Percentiles rank a stretch among this genome's conserved stretches.
Conservation (phyloP, 768 basidiomycete species). For the Antrodiella citrinella region DNA sequence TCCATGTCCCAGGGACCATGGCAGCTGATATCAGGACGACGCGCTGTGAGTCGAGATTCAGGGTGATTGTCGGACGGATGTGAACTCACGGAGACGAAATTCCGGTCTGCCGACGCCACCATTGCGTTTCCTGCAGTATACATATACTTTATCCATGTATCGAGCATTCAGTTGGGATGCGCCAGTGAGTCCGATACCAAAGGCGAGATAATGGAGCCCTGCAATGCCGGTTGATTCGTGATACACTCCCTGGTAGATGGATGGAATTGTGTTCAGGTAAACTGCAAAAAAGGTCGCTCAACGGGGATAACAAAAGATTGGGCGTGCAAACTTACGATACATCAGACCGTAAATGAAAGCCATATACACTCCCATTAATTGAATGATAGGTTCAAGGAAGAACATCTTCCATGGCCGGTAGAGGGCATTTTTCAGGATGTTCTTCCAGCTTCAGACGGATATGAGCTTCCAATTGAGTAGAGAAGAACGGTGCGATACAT, state of each 20-base stretch:
- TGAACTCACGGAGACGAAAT: constrained; percentile 36
- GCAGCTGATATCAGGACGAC: constrained; percentile 41
- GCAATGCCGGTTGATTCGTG: constrained; percentile 46
- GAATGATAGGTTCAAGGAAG: constrained; percentile 48
- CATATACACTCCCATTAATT: constrained; percentile 56
- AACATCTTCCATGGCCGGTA: constrained; percentile 59
- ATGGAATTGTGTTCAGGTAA: constrained; percentile 57
- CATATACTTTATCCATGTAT: constrained; percentile 49
- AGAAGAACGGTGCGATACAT: neutral
- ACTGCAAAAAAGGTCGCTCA: constrained; percentile 29
- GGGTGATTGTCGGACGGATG: neutral
- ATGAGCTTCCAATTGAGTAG: neutral
- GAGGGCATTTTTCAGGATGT: constrained; percentile 43
- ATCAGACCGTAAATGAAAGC: constrained; percentile 51
- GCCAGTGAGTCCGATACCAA: constrained; percentile 25
- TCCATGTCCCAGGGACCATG: constrained; percentile 48
- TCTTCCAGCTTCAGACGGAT: constrained; percentile 35
- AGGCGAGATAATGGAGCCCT: constrained; percentile 63
- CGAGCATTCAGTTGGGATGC: constrained; percentile 48
- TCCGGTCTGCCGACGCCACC: constrained; percentile 48
- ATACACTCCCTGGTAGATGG: constrained; percentile 50
- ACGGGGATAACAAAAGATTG: neutral
- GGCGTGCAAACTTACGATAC: constrained; percentile 6
- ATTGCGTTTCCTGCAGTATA: constrained; percentile 42
- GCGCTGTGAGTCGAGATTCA: neutral